phyloP scores from a whole-genome alignment of 805 yeast genomes.

The Yamadazyma laniorum region DNA sequence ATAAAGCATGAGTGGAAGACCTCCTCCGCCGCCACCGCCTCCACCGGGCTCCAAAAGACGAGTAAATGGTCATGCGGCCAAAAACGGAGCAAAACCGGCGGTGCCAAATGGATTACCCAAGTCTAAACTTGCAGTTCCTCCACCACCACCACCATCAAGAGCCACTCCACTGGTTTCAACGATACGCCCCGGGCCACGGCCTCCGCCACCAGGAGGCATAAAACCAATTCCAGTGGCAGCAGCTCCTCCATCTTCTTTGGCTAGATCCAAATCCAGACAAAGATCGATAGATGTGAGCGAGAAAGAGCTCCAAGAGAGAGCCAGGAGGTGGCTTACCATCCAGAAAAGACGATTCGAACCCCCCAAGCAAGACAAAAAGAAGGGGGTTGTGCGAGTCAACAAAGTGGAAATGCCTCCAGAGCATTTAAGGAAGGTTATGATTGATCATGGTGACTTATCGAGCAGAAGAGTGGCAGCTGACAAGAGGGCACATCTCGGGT shows the following conservation, averaged over 20 bases:
- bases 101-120: background rate
- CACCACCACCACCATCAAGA: constrained; percentile 13
- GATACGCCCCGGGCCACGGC: constrained; percentile 7
- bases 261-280: constrained; percentile 16
- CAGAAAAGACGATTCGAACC: constrained; percentile 56
- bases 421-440: constrained; percentile 80
- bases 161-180: background rate
- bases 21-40: constrained; percentile 38
- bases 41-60: constrained; percentile 6
- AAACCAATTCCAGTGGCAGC: background rate
- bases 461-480: constrained; percentile 77
- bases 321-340: constrained; percentile 57
- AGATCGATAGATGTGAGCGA: constrained; percentile 26
- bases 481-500: constrained; percentile 83
- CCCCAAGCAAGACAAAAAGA: constrained; percentile 20
- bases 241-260: constrained; percentile 19
- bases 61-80: background rate
- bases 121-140: constrained; percentile 1
- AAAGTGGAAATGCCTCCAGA: constrained; percentile 91
- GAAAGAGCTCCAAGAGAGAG: constrained; percentile 40
- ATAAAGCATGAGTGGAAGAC: constrained; percentile 19
- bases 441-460: constrained; percentile 82
- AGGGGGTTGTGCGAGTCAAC: constrained; percentile 52
- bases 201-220: constrained; percentile 13
- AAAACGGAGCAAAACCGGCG: background rate